Evolutionary conservation across 441 rosid species (phyloP), one percentile per base, ranked within the genome.

Genomic region (Kokia cookei): DNA sequence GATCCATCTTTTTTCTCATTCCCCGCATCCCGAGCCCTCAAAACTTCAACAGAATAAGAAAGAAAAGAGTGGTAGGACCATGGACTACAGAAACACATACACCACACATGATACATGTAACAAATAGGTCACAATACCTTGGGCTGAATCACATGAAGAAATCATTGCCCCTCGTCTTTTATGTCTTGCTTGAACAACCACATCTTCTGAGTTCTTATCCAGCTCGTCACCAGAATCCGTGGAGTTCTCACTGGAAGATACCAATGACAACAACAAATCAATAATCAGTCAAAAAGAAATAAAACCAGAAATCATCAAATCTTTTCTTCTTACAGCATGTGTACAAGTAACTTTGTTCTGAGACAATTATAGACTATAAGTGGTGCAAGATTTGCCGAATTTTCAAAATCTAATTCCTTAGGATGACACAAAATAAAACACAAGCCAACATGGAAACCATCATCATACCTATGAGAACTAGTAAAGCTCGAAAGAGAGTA

Each of bases 131-230:
- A 14, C 57, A 42, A 78, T 86, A 90, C 97, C 97, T 70, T 79
- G 79, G 59, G 89, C 85, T 59, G 96, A 92, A 76, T 84, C 79
- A 65, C 87, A 89, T 55, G 87, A 82, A 65, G 78, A 43, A 59
- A 87, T 65, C 45, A 60, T 79, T 65, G 75, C 74, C 32, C 80
- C 65, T 14, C 54, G 63, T 75, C 77, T 83, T 73, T 69, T 86
- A 51, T 61, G 82, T 77, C 77, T 81, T 35, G 76, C 50, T 13
- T 76, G 75, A 73, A 68, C 55, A 27, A 27, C 54, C 32, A 69
- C 75, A 19, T 82, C 78, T 37, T 72, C 45, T 0, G 50, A 78
- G 62, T 70, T 65, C 69, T 79, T 73, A 50, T 82, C 85, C 48
- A 65, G 32, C 37, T 65, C 50, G 12, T 71, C 14, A 26, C 69